phyloP scores from a whole-genome alignment of 139 green algal species.

The Pleodorina starrii region DNA sequence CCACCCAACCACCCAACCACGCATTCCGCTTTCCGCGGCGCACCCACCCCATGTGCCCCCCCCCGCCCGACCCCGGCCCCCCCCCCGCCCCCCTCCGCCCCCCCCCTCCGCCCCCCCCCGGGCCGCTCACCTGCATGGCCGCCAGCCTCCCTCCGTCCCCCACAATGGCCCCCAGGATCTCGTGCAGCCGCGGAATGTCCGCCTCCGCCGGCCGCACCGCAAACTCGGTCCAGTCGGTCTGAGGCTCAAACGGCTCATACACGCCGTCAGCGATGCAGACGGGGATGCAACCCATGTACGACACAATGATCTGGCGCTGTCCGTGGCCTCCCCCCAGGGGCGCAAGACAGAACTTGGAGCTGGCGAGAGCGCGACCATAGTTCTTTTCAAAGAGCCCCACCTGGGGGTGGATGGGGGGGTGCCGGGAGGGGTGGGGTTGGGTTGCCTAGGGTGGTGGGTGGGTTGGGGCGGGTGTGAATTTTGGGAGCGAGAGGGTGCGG shows the following conservation, averaged over 20 bases:
- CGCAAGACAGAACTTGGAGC: constrained; percentile 38
- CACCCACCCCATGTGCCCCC: too few species aligned
- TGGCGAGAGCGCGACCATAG: neutral
- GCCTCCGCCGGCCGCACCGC: constrained; percentile 3
- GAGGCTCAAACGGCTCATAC: constrained; percentile 57
- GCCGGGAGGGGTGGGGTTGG: too few species aligned
- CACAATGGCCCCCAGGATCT: neutral
- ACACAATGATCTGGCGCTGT: constrained; percentile 56
- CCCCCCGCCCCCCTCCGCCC: too few species aligned
- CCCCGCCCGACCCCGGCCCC: too few species aligned
- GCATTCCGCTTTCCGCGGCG: too few species aligned
- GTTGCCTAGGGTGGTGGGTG: too few species aligned
- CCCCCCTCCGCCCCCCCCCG: too few species aligned
- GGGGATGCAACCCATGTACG: constrained; percentile 57
- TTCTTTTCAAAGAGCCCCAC: constrained; percentile 4
- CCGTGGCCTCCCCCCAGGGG: constrained; percentile 53
- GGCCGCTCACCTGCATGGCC: constrained; percentile 32
- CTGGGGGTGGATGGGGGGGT: too few species aligned
- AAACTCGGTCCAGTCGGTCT: constrained; percentile 43
- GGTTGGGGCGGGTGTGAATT: too few species aligned
- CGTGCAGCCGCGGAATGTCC: constrained; percentile 42
- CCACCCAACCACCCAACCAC: too few species aligned
- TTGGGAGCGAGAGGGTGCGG: too few species aligned
- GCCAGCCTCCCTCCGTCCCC: neutral
- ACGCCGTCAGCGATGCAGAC: constrained; percentile 54